Conservation (phyloP, 345 rosid species). For the Gossypium rotundifolium region DNA sequence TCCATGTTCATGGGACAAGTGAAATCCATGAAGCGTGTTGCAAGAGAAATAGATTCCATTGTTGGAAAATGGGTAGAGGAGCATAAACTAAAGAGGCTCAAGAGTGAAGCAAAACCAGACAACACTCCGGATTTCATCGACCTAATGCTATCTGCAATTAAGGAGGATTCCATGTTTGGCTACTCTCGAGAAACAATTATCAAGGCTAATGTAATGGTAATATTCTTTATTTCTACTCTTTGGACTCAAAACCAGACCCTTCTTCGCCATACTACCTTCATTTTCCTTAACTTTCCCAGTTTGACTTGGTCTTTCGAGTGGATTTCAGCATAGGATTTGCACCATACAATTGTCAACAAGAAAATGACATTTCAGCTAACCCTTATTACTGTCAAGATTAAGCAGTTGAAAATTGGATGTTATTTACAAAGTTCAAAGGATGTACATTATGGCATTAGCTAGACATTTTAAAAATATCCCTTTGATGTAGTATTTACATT, state of each 20-base stretch:
- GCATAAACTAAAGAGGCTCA: slow-evolving; percentile 6
- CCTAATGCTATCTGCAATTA: not conserved
- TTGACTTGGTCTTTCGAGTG: not conserved
- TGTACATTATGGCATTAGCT: not conserved
- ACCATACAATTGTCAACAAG: not conserved
- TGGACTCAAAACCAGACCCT: not conserved
- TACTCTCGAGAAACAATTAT: slow-evolving; percentile 10
- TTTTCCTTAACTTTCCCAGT: not conserved
- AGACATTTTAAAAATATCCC: not conserved
- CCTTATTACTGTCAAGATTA: not conserved
- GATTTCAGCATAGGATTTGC: not conserved
- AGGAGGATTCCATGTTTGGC: slow-evolving; percentile 8
- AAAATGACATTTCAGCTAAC: not conserved
- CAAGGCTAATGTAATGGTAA: slow-evolving; percentile 13
- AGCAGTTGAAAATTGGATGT: not conserved
- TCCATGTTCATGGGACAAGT: slow-evolving; percentile 15
- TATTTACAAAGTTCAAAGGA: not conserved
- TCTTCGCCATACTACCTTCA: not conserved
- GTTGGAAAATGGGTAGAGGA: slow-evolving; percentile 30
- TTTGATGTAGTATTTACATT: not conserved
- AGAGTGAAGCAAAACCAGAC: not conserved
- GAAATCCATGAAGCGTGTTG: slow-evolving; percentile 16
- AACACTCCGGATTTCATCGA: slow-evolving; percentile 8
- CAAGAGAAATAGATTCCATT: slow-evolving; percentile 16
- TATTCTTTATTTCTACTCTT: not conserved